Evolutionary conservation across 306 rosid genomes (phyloP).

Genomic region (Ochetophila trinervis): DNA sequence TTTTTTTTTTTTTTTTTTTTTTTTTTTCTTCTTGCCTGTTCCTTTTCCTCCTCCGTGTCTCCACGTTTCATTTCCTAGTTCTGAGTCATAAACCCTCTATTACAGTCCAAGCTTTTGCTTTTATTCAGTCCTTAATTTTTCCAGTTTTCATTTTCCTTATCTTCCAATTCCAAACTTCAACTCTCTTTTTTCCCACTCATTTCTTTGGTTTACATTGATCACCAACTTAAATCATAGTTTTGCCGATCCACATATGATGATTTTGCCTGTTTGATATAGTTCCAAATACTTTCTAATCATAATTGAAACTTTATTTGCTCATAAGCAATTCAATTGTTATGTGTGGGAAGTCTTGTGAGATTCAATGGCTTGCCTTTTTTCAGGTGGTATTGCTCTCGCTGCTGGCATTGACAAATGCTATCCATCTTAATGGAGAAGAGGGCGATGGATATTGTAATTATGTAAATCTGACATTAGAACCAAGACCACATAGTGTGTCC

Average conservation of each 20-base stretch:
- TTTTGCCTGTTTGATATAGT: background rate
- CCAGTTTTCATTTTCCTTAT: background rate
- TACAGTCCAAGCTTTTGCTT: background rate
- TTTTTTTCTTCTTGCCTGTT: no score
- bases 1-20: no score
- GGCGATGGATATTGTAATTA: slow-evolving; percentile 51
- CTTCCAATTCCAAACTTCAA: background rate
- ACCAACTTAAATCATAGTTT: slow-evolving; percentile 3
- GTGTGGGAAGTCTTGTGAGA: slow-evolving; percentile 11
- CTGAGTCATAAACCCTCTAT: background rate
- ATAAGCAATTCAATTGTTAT: background rate
- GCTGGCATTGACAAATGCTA: slow-evolving; percentile 68
- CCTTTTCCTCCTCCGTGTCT: no score
- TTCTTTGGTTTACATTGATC: background rate
- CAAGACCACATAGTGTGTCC: slow-evolving; percentile 95
- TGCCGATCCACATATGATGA: slow-evolving; percentile 1
- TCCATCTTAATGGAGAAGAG: slow-evolving; percentile 39
- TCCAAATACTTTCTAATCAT: background rate
- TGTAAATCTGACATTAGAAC: slow-evolving; percentile 37
- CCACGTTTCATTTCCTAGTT: background rate
- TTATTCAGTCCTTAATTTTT: background rate
- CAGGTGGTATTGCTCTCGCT: slow-evolving; percentile 80
- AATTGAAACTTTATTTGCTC: background rate
- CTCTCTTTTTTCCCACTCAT: background rate
- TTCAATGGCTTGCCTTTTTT: slow-evolving; percentile 29